These are phyloP conservation scores for Botrytis tulipae DNA, from an alignment of 2,329 filamentous ascomycete species.

Conservation along the genomic window DNA sequence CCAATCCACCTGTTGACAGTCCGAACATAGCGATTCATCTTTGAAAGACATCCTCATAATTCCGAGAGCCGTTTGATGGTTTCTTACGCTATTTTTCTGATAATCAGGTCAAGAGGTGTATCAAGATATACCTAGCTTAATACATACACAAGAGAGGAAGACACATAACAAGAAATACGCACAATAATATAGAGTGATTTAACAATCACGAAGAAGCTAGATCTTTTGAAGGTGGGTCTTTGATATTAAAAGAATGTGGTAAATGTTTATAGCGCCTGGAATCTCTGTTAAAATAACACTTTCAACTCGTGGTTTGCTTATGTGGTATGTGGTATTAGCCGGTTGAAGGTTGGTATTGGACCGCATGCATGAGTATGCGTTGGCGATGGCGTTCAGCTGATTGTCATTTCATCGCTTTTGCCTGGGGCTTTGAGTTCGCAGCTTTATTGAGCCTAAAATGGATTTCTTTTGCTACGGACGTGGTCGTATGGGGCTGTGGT, in stretches of 20 bases:
- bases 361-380: not conserved
- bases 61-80: not conserved
- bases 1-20: not conserved
- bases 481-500: not conserved
- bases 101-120: not conserved
- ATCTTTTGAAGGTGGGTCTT: not conserved
- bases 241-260: not conserved
- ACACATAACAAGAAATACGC: not conserved
- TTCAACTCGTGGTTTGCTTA: not conserved
- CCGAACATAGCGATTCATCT: not conserved
- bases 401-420: not conserved
- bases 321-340: not conserved
- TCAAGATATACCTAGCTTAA: not conserved
- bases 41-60: not conserved
- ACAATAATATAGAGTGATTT: not conserved
- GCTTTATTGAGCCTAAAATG: not conserved
- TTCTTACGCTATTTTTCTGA: not conserved
- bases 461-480: rapidly evolving
- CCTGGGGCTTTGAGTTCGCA: not conserved
- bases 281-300: not conserved
- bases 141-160: not conserved
- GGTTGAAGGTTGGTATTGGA: not conserved
- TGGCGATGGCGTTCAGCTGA: not conserved
- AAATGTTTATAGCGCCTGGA: not conserved
- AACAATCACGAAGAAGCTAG: not conserved